Base-by-base conservation (phyloP, 768 basidiomycete genomes). In the Termitomyces heimii region DNA sequence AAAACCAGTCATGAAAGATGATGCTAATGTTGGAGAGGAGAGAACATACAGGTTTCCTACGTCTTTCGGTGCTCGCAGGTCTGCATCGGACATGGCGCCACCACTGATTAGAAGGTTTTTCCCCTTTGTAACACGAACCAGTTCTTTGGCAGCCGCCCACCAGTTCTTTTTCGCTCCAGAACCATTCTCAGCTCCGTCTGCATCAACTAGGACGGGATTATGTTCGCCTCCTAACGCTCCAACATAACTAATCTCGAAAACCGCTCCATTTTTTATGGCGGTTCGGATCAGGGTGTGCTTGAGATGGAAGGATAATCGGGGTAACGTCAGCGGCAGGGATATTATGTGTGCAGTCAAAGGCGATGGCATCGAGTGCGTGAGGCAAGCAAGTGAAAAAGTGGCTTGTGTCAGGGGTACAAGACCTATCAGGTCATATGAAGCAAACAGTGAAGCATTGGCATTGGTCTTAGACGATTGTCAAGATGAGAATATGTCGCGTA, bases 241-340 rank as follows among this genome's bases (percentile, higher is more conserved):
- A 0, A 82, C 83, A 59, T 93, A 94, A 60, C 77, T 79, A 46
- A 94, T 81, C 69, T 94, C 92, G 64, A 95, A 93, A 0, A 85
- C 86, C 0, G 86, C 86, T 9, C 92, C 92, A 60, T 91, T 90
- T 62, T 85, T 86, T 26, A 91, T 76, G 1, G 93, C 90, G 0
- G 88, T 86, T 44, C 89, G 83, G 32, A 94, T 80, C 47, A 92
- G 76, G 0, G 92, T 93, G 65, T 92, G 91, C 65, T 89, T 92
- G 65, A 94, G 77, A 62, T 88, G 80, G 67, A 88, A 94, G 1
- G 89, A 84, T 1, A 92, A 80, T 13, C 92, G 83, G 0, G 91
- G 88, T 0, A 84, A 77, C 0, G 89, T 88, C 18, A 94, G 77
- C 7, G 92, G 92, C 29, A 94, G 75, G 0, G 87, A 77, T 55